Evolutionary conservation across 208 protist genomes (phyloP), one percentile per base, ranked within the genome.

Genomic region (Acanthamoeba triangularis): DNA sequence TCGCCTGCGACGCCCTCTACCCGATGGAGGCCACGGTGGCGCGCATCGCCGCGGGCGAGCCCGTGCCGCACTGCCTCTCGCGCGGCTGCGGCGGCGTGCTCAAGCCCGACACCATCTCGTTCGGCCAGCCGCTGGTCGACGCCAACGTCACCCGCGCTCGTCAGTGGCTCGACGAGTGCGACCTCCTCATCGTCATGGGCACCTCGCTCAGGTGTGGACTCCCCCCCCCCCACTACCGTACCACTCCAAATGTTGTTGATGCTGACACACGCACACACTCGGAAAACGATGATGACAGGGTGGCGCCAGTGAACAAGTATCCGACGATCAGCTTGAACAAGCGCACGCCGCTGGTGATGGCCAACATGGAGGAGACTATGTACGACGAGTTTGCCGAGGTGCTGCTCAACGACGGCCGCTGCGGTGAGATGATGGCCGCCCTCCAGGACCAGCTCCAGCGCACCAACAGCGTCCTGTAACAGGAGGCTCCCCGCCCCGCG

Each of bases 101-200:
- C 23, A 93, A 93, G 65, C 87, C 87, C 5, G 87, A 93, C 47
- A 93, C 87, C 4, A 49, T 93, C 35, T 93, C 87, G 14, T 93
- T 93, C 59, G 87, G 87, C 28, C 87, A 93, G 61, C 87, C 59
- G 25, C 87, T 93, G 8, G 14, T 35, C 1, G n/a, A 76, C 61
- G 23, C 37, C 61, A 54, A 56, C 35, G 87, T 93, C 41, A 30
- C 6, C 23, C 65, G 87, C n/a, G 87, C 87, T 6, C 59, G 65
- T 33, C 56, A 49, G 41, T 69, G 56, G 61, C 37, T 93, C 13
- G 65, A 67, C 23, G 61, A 28, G 10, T 93, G 87, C 87, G 87
- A 93, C 87, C 87, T 93, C 25, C 87, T 93, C 65, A 93, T 93
- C 87, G 65, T 93, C 37, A 93, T 93, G 87, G 87, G 87, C 56